Evolutionary conservation across 2,329 filamentous ascomycete genomes (phyloP), one percentile per base, ranked within the genome.

Genomic region (Scytalidium sp.): DNA sequence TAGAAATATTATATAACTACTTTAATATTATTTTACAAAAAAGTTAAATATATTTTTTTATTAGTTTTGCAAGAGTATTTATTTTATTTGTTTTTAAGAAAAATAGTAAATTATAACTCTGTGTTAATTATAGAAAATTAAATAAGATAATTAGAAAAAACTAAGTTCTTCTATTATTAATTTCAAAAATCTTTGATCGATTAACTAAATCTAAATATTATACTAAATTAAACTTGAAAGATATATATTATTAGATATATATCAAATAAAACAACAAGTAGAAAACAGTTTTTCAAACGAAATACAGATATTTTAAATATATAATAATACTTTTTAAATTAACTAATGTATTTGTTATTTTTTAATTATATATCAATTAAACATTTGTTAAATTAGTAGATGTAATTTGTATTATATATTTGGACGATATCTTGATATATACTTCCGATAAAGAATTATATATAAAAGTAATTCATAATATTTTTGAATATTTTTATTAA

Each of bases 291-390:
- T 72, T 70, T 46, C 19, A 47, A n/a, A 68, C 55, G 1, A 46
- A 58, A 32, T 69, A 62, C 50, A 56, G 64, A 42, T 50, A 56
- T 4, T 71, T 55, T 49, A 46, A 72, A 53, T 71, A 60, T 36
- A 39, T 61, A 27, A 58, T 72, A 13, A 61, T 65, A 52, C 52
- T 42, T 7, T 65, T 67, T 54, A 53, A 44, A 27, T 36, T 53
- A 32, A 29, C 36, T 22, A 51, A 53, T 53, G 41, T 21, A 19
- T 32, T 36, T 20, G 27, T 20, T 19, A 48, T 25, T 10, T 53
- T 52, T 27, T 44, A 53, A 44, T 5, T 19, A 19, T 51, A 36
- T 45, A 51, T 51, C 19, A 48, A 53, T 19, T 10, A 48, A 21
- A 22, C 46, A 13, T 36, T 51, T 22, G 25, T 27, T 27, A 27